Conservation (phyloP, 805 yeast species). For the Zygoascus biomembranicola region DNA sequence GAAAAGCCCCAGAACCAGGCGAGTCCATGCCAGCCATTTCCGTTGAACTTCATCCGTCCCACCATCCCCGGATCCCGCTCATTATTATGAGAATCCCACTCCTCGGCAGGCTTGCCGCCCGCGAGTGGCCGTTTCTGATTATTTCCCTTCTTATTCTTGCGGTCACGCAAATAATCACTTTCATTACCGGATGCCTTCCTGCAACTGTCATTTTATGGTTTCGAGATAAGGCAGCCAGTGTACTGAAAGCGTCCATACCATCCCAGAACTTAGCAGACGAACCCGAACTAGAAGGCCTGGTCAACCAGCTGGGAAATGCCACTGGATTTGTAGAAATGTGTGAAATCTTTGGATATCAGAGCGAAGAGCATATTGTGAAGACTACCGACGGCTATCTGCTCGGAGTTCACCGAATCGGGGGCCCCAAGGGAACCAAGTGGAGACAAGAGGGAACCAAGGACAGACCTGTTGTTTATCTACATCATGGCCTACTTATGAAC, state of each 20-base stretch:
- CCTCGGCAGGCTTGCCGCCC: constrained; percentile 23
- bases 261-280: constrained; percentile 2
- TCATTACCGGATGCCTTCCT: constrained; percentile 26
- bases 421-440: constrained; percentile 17
- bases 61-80: neutral
- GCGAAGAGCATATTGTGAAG: constrained; percentile 68
- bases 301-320: constrained; percentile 18
- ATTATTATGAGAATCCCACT: constrained; percentile 23
- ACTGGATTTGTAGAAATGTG: constrained; percentile 56
- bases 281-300: constrained; percentile 4
- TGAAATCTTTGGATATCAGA: constrained; percentile 53
- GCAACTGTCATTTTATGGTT: constrained; percentile 19
- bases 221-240: constrained; percentile 12
- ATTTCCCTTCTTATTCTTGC: constrained; percentile 26
- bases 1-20: too few species aligned
- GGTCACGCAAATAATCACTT: constrained; percentile 23
- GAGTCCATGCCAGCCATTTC: too few species aligned
- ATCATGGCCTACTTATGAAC: constrained; percentile 87
- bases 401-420: constrained; percentile 59
- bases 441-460: neutral
- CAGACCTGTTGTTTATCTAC: constrained; percentile 60
- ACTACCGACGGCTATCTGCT: constrained; percentile 73
- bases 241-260: constrained; percentile 3
- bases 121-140: constrained; percentile 29
- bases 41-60: too few species aligned